phyloP scores from a whole-genome alignment of 306 rosid species.

The Rubus parviflorus region DNA sequence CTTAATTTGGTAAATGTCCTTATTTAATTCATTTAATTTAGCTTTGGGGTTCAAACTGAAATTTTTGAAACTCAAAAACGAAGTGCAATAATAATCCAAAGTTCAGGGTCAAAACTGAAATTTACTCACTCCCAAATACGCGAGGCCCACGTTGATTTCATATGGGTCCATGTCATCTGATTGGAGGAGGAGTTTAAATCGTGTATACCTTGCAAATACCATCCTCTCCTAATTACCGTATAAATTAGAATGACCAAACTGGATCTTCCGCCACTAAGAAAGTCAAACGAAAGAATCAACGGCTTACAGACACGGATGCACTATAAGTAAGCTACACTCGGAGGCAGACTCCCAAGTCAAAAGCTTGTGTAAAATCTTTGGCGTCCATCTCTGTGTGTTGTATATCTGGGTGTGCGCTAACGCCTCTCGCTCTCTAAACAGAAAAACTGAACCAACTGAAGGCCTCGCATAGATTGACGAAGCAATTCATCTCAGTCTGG shows the following conservation, averaged over 20 bases:
- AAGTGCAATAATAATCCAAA: neutral
- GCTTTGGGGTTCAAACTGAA: too few species aligned
- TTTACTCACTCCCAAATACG: neutral
- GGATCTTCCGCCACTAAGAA: neutral
- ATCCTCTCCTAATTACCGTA: neutral
- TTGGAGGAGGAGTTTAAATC: neutral
- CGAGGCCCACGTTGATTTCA: neutral
- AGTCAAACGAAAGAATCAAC: neutral
- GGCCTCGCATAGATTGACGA: neutral
- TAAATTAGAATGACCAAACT: neutral
- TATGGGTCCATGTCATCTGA: neutral
- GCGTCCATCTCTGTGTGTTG: neutral
- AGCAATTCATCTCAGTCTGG: conserved; percentile 32
- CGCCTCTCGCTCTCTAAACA: neutral
- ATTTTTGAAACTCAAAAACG: too few species aligned
- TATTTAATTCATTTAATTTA: too few species aligned
- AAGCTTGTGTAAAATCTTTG: neutral
- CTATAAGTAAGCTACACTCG: neutral
- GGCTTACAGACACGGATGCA: neutral
- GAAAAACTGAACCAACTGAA: neutral
- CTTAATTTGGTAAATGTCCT: too few species aligned
- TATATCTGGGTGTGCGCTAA: neutral
- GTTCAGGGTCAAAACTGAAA: neutral
- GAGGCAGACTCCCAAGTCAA: neutral
- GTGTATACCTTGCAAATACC: neutral